These are phyloP conservation scores for Hsuehochloa calcarea DNA, from an alignment of 176 grass and related monocot species.

Conservation along the genomic window DNA sequence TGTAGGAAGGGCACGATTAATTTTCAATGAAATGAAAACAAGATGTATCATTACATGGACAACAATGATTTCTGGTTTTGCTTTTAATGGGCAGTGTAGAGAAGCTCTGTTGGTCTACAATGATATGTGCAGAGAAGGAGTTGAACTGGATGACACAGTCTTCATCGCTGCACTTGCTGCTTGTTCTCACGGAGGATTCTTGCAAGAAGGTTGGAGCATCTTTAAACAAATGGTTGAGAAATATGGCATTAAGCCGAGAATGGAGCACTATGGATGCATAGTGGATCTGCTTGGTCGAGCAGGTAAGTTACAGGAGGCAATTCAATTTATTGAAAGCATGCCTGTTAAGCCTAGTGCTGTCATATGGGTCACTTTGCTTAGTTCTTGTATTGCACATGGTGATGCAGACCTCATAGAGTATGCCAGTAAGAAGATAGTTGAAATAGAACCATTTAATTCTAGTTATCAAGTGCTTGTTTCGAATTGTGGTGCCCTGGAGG, in stretches of 20 bases:
- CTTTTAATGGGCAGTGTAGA: conserved; percentile 43
- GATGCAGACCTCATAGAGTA: conserved; percentile 37
- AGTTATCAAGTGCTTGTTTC: conserved; percentile 56
- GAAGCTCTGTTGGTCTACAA: conserved; percentile 37
- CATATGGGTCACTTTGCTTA: conserved; percentile 55
- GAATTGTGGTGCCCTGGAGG: conserved; percentile 43
- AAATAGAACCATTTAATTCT: conserved; percentile 45
- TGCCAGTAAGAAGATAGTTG: conserved; percentile 44
- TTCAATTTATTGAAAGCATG: conserved; percentile 51
- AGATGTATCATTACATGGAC: conserved; percentile 59
- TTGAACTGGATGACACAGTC: conserved; percentile 39
- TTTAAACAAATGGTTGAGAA: conserved; percentile 48
- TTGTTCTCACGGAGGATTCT: conserved; percentile 53
- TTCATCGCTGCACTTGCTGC: conserved; percentile 46
- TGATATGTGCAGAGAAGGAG: conserved; percentile 40
- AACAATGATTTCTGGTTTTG: conserved; percentile 57
- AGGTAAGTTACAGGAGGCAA: conserved; percentile 49
- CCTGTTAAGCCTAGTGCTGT: conserved; percentile 36
- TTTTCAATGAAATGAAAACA: conserved; percentile 39
- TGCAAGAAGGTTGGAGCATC: conserved; percentile 46
- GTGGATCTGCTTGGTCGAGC: conserved; percentile 49
- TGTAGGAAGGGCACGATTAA: conserved; percentile 23
- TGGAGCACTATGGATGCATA: conserved; percentile 44
- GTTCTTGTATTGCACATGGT: conserved; percentile 47
- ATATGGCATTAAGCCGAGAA: conserved; percentile 42